These are phyloP conservation scores for Camellia lanceoleosa DNA, from an alignment of 148 eudicot genomes.

Conservation along the genomic window DNA sequence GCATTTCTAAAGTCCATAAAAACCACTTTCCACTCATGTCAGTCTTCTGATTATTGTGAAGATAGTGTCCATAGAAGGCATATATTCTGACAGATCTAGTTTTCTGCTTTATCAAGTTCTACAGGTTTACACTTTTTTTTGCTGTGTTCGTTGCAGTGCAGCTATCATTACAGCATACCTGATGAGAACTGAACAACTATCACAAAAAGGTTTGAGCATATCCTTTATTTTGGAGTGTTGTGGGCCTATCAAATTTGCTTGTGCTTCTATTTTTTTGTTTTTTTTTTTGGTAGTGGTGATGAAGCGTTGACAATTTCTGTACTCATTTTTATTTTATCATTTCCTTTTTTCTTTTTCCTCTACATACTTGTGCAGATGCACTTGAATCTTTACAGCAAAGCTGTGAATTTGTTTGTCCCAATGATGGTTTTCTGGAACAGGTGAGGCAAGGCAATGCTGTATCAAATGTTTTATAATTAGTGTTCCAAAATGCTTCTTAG, in stretches of 20 bases:
- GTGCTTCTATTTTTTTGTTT: neutral
- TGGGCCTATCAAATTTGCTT: neutral
- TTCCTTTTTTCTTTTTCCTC: slow-evolving; percentile 14
- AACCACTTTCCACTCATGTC: neutral
- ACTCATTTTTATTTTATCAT: slow-evolving; percentile 1
- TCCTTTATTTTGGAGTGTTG: slow-evolving; percentile 3
- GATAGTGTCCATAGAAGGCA: neutral
- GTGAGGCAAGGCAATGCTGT: neutral
- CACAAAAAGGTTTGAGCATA: slow-evolving; percentile 69
- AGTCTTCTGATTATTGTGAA: neutral
- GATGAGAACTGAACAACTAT: slow-evolving; percentile 82
- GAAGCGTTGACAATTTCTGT: neutral
- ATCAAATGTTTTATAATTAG: neutral
- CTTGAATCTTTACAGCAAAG: slow-evolving; percentile 70
- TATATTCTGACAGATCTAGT: neutral
- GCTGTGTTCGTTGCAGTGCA: slow-evolving; percentile 73
- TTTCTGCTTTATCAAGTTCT: slow-evolving; percentile 36
- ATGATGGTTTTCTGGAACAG: slow-evolving; percentile 36
- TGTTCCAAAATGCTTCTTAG: slow-evolving; percentile 43
- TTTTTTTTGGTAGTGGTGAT: neutral
- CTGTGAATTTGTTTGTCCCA: slow-evolving; percentile 69
- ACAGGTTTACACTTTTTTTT: slow-evolving; percentile 42
- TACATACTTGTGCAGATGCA: slow-evolving; percentile 54
- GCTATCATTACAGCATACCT: slow-evolving; percentile 87
- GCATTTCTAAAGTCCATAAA: neutral